These are phyloP conservation scores for Starmerella cellae DNA, from an alignment of 805 yeast genomes.

Conservation along the genomic window DNA sequence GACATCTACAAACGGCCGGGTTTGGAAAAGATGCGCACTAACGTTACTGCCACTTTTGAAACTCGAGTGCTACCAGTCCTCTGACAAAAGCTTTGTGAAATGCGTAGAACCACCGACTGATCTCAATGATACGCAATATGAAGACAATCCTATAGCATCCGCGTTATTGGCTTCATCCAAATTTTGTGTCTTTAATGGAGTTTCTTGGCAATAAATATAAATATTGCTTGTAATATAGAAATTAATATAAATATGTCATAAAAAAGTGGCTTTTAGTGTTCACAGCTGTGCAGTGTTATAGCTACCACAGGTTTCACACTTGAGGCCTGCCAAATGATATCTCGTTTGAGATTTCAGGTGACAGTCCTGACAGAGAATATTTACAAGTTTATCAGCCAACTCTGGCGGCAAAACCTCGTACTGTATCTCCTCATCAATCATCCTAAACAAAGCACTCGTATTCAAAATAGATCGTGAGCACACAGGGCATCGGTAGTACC, in stretches of 20 bases:
- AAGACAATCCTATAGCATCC: neutral
- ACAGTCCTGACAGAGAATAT: constrained; percentile 67
- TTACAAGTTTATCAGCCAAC: constrained; percentile 58
- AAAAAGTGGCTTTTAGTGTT: too few species aligned
- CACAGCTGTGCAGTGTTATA: constrained; percentile 47
- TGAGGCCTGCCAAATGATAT: constrained; percentile 75
- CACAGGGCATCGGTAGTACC: constrained; percentile 80
- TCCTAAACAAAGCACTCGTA: constrained; percentile 79
- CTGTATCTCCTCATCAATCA: constrained; percentile 68
- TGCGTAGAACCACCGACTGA: constrained; percentile 1
- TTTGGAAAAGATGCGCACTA: constrained; percentile 18
- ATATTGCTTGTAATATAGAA: neutral
- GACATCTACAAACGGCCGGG: constrained; percentile 2
- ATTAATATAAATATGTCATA: too few species aligned
- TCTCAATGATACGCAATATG: neutral
- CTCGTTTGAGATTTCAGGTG: constrained; percentile 61
- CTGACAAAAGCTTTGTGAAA: constrained; percentile 8
- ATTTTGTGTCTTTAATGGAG: constrained; percentile 12
- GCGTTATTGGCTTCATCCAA: constrained; percentile 10
- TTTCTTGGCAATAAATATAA: constrained; percentile 12
- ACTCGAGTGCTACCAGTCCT: constrained; percentile 7
- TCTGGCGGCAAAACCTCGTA: constrained; percentile 73
- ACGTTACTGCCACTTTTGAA: constrained; percentile 15
- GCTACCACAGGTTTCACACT: constrained; percentile 75
- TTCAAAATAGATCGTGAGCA: constrained; percentile 75